Evolutionary conservation across 371 early-diverging fungal species (phyloP).

Genomic region (Haplosporangium sp.): DNA sequence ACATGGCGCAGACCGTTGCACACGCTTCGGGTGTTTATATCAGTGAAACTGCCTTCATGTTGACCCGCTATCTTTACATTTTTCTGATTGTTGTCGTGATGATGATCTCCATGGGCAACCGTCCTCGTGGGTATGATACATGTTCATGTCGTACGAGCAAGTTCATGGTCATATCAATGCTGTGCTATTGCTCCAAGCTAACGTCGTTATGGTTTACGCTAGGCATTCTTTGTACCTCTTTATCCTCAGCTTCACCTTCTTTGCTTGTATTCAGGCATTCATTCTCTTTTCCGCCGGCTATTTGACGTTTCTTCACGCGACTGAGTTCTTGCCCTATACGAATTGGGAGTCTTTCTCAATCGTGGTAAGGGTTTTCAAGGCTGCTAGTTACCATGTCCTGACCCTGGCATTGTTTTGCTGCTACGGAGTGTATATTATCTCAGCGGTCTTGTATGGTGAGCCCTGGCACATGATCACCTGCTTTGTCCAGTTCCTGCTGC

Average conservation of each 20-base stretch:
- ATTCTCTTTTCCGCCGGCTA: slow-evolving; percentile 66
- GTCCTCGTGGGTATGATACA: slow-evolving; percentile 47
- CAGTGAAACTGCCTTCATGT: slow-evolving; percentile 68
- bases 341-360: slow-evolving; percentile 40
- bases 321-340: slow-evolving; percentile 41
- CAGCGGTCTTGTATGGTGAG: slow-evolving; percentile 83
- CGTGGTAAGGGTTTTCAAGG: slow-evolving; percentile 50
- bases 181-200: background rate
- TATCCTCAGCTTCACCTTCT: slow-evolving; percentile 70
- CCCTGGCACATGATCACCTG: slow-evolving; percentile 95
- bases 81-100: slow-evolving; percentile 80
- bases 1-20: slow-evolving; percentile 73
- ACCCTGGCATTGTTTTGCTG: slow-evolving; percentile 50
- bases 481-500: slow-evolving; percentile 85
- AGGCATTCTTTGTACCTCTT: slow-evolving; percentile 80
- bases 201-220: background rate
- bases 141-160: too few relatives aligned
- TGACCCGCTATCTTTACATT: slow-evolving; percentile 77
- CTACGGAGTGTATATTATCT: slow-evolving; percentile 84
- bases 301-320: slow-evolving; percentile 58
- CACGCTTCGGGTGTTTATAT: slow-evolving; percentile 59
- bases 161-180: background rate
- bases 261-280: slow-evolving; percentile 64
- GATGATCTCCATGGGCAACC: slow-evolving; percentile 85
- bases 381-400: slow-evolving; percentile 49